Base-by-base conservation (phyloP, 306 rosid genomes). In the Trifolium repens region DNA sequence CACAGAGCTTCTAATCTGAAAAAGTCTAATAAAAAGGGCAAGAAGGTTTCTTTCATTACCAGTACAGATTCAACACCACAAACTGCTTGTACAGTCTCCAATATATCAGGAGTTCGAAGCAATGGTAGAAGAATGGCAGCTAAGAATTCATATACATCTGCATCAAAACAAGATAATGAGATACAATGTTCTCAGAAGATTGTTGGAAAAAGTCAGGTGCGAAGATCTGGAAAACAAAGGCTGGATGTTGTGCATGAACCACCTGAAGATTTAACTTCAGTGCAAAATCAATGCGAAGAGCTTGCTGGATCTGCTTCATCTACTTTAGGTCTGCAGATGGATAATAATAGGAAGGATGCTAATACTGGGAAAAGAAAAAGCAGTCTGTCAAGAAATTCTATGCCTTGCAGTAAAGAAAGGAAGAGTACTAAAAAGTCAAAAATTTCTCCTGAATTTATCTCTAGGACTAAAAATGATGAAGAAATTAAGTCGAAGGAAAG, bases 141-240 rank as follows among this genome's bases (percentile, higher is more conserved):
- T 30, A 79, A 34, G 16, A 68, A 70, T 62, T 61, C 73, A 63
- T 11, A 67, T 49, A 70, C 71, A 69, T 74, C 79, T 43, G 15
- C 73, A 5, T 73, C 82, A 69, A 74, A 80, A 68, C 79, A 77
- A 75, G 86, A 78, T 59, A 83, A 27, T 71, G 78, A 59, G 57
- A 78, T 73, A 74, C 49, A 9, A 19, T 69, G 47, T 40, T 35
- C 77, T 78, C 64, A 42, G 54, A 60, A 67, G 80, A 82, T 73
- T 75, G 67, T 47, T 72, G 83, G 78, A 35, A 88, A 83, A 79
- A 76, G 43, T 50, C 85, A 60, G 75, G 60, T 52, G 64, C 83
- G 49, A 52, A 78, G 74, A 74, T 73, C 86, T 67, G 75, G 79
- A 82, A 83, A 86, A 57, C 85, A 74, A 85, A 84, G 70, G 77